Conservation (phyloP, 768 basidiomycete species). For the Tylopilus subfusipes region DNA sequence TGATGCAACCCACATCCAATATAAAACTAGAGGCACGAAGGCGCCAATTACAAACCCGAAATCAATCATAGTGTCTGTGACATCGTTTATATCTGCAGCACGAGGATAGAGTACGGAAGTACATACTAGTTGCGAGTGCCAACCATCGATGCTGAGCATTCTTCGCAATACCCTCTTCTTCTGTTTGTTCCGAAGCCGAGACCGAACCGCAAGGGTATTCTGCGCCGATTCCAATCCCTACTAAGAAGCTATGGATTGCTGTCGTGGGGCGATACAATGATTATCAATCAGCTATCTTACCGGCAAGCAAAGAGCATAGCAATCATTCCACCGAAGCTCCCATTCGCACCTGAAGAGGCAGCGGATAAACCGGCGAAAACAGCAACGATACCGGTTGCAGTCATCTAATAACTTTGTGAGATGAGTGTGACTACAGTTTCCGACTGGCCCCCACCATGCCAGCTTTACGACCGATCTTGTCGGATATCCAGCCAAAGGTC, state of each 20-base stretch:
- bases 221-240: constrained; percentile 86
- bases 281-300: constrained; percentile 33
- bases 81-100: background rate
- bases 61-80: constrained; percentile 78
- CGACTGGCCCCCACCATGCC: constrained; percentile 62
- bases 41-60: constrained; percentile 74
- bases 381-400: constrained; percentile 78
- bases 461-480: constrained; percentile 82
- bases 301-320: constrained; percentile 78
- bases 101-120: background rate
- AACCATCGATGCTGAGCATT: constrained; percentile 85
- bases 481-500: constrained; percentile 75
- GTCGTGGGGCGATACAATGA: background rate
- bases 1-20: constrained; percentile 68
- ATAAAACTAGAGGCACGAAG: constrained; percentile 81
- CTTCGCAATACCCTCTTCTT: constrained; percentile 74
- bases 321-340: constrained; percentile 65
- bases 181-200: constrained; percentile 86
- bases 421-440: background rate
- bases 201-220: constrained; percentile 91
- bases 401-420: constrained; percentile 49
- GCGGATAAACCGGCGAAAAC: constrained; percentile 83
- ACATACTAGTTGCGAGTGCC: constrained; percentile 81
- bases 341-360: constrained; percentile 75
- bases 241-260: constrained; percentile 56